Conservation (phyloP, 345 rosid genomes). For the Brassica napus region DNA sequence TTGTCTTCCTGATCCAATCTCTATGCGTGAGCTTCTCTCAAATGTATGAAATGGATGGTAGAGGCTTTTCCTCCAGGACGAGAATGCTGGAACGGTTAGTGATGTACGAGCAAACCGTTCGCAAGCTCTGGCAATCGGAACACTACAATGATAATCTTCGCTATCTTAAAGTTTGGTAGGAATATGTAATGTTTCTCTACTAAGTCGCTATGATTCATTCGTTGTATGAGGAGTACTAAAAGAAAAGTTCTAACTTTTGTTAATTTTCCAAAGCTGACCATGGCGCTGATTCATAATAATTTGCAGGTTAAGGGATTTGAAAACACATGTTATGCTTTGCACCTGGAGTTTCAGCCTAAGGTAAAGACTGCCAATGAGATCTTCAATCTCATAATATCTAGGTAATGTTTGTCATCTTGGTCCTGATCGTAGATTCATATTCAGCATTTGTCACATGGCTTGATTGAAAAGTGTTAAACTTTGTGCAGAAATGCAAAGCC, state of each 20-base stretch:
- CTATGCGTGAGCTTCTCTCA: neutral
- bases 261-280: conserved; percentile 64
- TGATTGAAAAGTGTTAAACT: conserved; percentile 1
- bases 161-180: conserved; percentile 91
- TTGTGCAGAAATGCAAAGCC: conserved; percentile 74
- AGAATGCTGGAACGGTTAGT: conserved; percentile 69
- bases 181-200: conserved; percentile 54
- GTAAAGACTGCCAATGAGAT: conserved; percentile 76
- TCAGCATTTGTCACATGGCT: neutral
- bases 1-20: conserved; percentile 20
- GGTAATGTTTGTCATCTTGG: conserved; percentile 41
- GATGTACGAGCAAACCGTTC: conserved; percentile 87
- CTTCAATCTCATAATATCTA: conserved; percentile 68
- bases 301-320: conserved; percentile 73
- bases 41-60: conserved; percentile 93
- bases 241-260: neutral
- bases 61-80: conserved; percentile 87
- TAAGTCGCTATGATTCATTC: neutral
- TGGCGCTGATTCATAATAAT: conserved; percentile 73
- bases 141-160: conserved; percentile 82
- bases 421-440: neutral
- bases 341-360: conserved; percentile 75
- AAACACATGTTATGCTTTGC: conserved; percentile 69
- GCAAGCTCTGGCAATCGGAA: conserved; percentile 75
- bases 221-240: neutral